Evolutionary conservation across 2,329 filamentous ascomycete genomes (phyloP), one percentile per base, ranked within the genome.

Genomic region (Monilinia polystroma): DNA sequence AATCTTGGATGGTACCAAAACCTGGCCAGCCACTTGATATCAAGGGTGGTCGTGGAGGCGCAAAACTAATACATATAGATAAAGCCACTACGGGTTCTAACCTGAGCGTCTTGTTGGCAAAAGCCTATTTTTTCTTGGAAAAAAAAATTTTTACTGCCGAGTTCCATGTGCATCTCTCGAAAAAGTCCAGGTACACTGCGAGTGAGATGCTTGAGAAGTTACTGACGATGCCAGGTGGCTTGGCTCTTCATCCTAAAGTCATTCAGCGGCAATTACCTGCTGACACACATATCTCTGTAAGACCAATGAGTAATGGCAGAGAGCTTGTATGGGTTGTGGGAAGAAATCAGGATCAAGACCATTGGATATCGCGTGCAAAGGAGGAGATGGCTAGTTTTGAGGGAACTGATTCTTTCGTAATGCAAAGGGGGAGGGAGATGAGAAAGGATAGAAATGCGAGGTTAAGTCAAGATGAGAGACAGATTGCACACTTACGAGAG

Each of bases 241-340:
- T 62, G 47, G 58, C 58, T 51, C 58, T 62, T 18, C 58, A 62
- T 51, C 58, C 58, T 4, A n/a, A 20, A 52, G 58, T 62, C 32
- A 62, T 62, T 23, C 58, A 51, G 14, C 14, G 4, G 29, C 58
- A 62, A 62, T 26, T 62, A 47, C 58, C 58, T 23, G 8, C 4
- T 3, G 0, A 10, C 26, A 3, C 45, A 8, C 5, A 32, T 14
- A 51, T 62, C 35, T 26, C 35, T 20, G 23, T 62, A 51, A 38
- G 12, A 4, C 58, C 58, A 3, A 12, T 47, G 45, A 62, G 58
- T 38, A 51, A 62, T 38, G 58, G 58, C 10, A 38, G 47, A 51
- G 58, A 62, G n/a, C n/a, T 62, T 26, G 58, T 62, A 51, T 62
- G 58, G 58, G 45, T 51, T 52, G 45, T 52, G 10, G 58, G 29